A percentile compares a stretch with the other conserved stretches of the same genome.
Evolutionary conservation across 257 asterid genomes (phyloP).

Genomic region (Nemophila menziesii): DNA sequence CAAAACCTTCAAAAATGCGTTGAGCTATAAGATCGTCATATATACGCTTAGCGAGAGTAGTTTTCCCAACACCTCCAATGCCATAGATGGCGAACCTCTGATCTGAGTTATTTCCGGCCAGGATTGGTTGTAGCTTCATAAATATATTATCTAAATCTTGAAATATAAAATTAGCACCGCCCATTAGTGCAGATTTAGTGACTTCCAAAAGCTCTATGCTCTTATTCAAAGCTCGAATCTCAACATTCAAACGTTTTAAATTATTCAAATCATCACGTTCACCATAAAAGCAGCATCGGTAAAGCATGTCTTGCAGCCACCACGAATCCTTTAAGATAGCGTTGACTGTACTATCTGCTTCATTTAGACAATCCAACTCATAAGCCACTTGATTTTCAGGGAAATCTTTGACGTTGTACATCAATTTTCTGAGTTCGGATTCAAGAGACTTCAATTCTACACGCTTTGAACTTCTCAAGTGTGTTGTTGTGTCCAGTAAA

Average conservation of each 20-base stretch:
- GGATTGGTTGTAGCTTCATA: too few species aligned
- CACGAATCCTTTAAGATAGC: too few species aligned
- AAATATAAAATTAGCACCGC: too few species aligned
- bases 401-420: not conserved
- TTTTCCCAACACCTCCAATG: constrained; percentile 6
- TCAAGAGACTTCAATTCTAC: not conserved
- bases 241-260: too few species aligned
- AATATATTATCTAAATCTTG: not conserved
- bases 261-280: too few species aligned
- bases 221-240: too few species aligned
- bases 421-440: not conserved
- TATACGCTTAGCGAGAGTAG: not conserved
- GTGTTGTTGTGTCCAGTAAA: too few species aligned
- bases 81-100: not conserved
- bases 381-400: not conserved
- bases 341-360: not conserved
- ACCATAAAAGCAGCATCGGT: too few species aligned
- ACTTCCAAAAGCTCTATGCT: too few species aligned
- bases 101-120: not conserved
- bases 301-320: too few species aligned
- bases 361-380: not conserved
- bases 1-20: constrained; percentile 1
- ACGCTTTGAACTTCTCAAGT: not conserved
- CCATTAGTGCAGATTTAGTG: too few species aligned
- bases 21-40: constrained; percentile 1